Evolutionary conservation across 805 yeast species (phyloP), one percentile per base, ranked within the genome.

Genomic region (Candida yuanshanica): DNA sequence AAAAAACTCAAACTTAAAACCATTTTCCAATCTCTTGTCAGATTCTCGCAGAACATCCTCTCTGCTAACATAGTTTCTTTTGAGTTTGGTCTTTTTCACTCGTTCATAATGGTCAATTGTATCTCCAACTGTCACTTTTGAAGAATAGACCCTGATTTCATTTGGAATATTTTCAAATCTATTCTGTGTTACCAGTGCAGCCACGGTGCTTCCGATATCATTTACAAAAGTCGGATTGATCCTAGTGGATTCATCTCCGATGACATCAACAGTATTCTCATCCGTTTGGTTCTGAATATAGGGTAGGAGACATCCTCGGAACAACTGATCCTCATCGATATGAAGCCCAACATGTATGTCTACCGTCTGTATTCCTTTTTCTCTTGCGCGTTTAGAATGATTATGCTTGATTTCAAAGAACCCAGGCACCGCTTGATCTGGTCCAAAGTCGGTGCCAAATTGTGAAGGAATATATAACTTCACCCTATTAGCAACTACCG

Each of bases 401-500:
- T 42, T 50, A 1, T 52, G 35, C 54, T 74, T 74, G 17, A 42
- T 11, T 1, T 36, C 49, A 8, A 58, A 41, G 42, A 72, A 60
- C 1, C 62, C 64, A 7, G 75, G 70, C 16, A 65, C 52, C 20
- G 38, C 25, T 21, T 49, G 43, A 5, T 50, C 50, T 18, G 55
- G 55, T 7, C 50, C 60, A 16, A 68, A 39, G 38, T 75, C 77
- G 16, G 65, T 50, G 29, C 85, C 87, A 49, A 72, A 79, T 50
- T 77, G 83, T 4, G 81, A 70, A 21, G 83, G 81, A 47, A 77
- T 69, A 60, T 66, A 78, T 23, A 75, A 52, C 51, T 70, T 69
- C 37, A 77, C 75, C 47, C 70, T 69, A 37, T 63, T 65, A 20
- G 50, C 57, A 7, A 55, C 53, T 4, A 70, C 69, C 5, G 72